Conservation (phyloP, 2,329 filamentous ascomycete genomes). For the Xylariaceae sp. region DNA sequence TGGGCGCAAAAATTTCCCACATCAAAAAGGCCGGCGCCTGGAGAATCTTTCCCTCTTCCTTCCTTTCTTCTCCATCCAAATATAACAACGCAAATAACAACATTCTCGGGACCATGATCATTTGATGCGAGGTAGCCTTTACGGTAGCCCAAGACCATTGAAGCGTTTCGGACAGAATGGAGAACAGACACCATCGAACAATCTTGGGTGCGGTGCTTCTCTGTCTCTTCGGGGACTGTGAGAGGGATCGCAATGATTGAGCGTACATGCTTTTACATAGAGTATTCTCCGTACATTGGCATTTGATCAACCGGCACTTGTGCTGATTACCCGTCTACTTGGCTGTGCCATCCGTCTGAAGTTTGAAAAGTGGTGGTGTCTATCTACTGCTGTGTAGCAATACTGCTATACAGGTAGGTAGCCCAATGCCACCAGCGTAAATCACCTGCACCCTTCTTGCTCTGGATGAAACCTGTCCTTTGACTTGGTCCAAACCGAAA, state of each 20-base stretch:
- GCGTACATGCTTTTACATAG: conserved; percentile 38
- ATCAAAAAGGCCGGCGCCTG: too few species aligned
- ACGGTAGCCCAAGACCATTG: conserved; percentile 44
- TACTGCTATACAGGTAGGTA: too few species aligned
- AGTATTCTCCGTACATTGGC: not conserved
- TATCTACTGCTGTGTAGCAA: too few species aligned
- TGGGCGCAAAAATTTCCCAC: too few species aligned
- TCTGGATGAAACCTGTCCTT: too few species aligned
- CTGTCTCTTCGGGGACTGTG: conserved; percentile 37
- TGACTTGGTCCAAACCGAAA: too few species aligned
- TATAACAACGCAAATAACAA: conserved; percentile 43
- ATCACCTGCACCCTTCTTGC: too few species aligned
- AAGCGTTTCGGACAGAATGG: conserved; percentile 44
- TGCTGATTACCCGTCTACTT: not conserved
- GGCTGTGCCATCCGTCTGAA: too few species aligned
- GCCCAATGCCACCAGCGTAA: too few species aligned
- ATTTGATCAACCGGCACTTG: too few species aligned
- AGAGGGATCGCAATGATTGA: conserved; percentile 57
- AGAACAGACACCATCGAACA: conserved; percentile 47
- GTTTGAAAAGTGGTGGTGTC: too few species aligned
- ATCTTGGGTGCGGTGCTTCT: conserved; percentile 56
- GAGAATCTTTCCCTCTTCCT: too few species aligned
- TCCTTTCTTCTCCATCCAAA: conserved; percentile 31
- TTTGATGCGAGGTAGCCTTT: conserved; percentile 44
- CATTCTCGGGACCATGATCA: conserved; percentile 39